phyloP scores from a whole-genome alignment of 805 yeast genomes.

The Cyberlindnera suaveolens region DNA sequence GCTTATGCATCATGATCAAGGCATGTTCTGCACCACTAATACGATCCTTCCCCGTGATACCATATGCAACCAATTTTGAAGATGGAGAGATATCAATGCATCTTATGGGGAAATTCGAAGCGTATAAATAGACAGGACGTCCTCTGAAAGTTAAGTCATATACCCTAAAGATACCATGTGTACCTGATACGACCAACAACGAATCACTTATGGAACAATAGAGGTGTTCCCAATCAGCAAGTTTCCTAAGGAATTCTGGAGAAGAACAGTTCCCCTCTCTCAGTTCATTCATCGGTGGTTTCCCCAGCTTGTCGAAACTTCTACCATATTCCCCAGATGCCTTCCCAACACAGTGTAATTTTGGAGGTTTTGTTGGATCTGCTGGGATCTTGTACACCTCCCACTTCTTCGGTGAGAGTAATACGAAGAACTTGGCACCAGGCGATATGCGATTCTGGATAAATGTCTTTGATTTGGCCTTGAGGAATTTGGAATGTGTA shows the following conservation, averaged over 20 bases:
- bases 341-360: constrained; percentile 59
- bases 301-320: constrained; percentile 33
- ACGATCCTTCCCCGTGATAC: constrained; percentile 76
- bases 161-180: constrained; percentile 64
- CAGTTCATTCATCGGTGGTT: constrained; percentile 17
- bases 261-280: constrained; percentile 13
- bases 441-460: constrained; percentile 35
- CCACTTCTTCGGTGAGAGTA: constrained; percentile 67
- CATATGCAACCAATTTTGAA: constrained; percentile 66
- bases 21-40: constrained; percentile 69
- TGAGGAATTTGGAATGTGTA: constrained; percentile 45
- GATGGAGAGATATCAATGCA: constrained; percentile 67
- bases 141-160: constrained; percentile 55
- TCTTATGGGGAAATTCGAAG: constrained; percentile 69
- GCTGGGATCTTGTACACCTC: constrained; percentile 56
- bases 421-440: constrained; percentile 56
- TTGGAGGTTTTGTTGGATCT: constrained; percentile 45
- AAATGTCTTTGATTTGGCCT: constrained; percentile 38
- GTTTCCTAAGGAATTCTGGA: constrained; percentile 18
- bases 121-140: constrained; percentile 58
- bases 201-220: constrained; percentile 52
- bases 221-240: constrained; percentile 53
- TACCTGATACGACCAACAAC: constrained; percentile 59
- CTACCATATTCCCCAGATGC: constrained; percentile 63
- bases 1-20: constrained; percentile 54